Conservation (phyloP, 495 filamentous ascomycete species). For the Lophium mytilinum region DNA sequence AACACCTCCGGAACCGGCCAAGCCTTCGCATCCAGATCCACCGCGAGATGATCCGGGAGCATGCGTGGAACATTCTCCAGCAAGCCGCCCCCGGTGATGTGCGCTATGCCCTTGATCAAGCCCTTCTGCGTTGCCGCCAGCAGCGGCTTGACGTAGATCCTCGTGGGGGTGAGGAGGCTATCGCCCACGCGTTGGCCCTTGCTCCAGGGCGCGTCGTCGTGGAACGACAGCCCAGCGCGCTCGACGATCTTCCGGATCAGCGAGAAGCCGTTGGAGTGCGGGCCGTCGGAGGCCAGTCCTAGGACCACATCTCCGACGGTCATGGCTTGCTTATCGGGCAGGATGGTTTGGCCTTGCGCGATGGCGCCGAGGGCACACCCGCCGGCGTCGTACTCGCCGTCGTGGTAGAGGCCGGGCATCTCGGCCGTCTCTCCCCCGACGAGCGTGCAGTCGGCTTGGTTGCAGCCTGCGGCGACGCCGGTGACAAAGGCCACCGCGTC, state of each 20-base stretch:
- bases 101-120: constrained; percentile 77
- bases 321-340: constrained; percentile 74
- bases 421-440: constrained; percentile 95
- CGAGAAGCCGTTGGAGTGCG: constrained; percentile 93
- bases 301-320: constrained; percentile 70
- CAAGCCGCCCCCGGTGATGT: constrained; percentile 92
- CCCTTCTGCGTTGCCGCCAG: constrained; percentile 44
- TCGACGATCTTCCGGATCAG: constrained; percentile 83
- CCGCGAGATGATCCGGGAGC: constrained; percentile 67
- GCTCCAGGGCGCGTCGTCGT: constrained; percentile 66
- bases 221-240: constrained; percentile 57
- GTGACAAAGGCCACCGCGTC: constrained; percentile 74
- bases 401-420: constrained; percentile 87
- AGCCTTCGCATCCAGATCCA: constrained; percentile 60
- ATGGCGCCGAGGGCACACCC: constrained; percentile 84
- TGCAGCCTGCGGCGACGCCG: constrained; percentile 80
- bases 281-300: constrained; percentile 71
- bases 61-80: constrained; percentile 89
- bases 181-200: constrained; percentile 48
- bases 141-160: constrained; percentile 38
- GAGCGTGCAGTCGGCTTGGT: constrained; percentile 73
- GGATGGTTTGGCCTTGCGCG: constrained; percentile 48
- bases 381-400: constrained; percentile 80
- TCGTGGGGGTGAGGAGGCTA: constrained; percentile 55
- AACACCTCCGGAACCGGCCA: constrained; percentile 74